Evolutionary conservation across 2,329 filamentous ascomycete genomes (phyloP).

Genomic region (Xylariaceae sp.): DNA sequence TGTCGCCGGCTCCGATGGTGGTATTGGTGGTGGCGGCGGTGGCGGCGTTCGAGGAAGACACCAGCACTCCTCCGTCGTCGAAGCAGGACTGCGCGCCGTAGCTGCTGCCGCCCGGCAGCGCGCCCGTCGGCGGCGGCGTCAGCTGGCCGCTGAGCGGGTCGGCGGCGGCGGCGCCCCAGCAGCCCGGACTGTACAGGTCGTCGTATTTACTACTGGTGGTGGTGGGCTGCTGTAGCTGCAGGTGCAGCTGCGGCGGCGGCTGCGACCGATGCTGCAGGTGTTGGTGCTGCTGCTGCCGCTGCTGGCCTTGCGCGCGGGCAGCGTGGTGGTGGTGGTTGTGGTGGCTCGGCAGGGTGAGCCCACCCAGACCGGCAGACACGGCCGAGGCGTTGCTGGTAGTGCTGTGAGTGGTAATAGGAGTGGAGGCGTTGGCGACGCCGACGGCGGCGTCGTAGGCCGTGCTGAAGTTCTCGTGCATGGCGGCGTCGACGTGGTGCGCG

Average conservation of each 20-base stretch:
- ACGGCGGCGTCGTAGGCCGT: slow-evolving; percentile 36
- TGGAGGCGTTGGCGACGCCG: background rate
- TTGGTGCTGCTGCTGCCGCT: slow-evolving; percentile 9
- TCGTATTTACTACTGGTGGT: slow-evolving; percentile 20
- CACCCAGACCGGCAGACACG: background rate
- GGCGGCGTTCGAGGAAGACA: too few relatives aligned
- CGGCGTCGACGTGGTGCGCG: slow-evolving; percentile 44
- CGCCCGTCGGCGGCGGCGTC: slow-evolving; percentile 49
- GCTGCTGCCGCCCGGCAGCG: slow-evolving; percentile 39
- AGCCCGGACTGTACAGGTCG: too few relatives aligned
- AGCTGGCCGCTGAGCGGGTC: slow-evolving; percentile 37
- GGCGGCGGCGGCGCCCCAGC: slow-evolving; percentile 42
- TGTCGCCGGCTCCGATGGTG: slow-evolving; percentile 11
- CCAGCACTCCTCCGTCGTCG: too few relatives aligned
- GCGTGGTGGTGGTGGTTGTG: background rate
- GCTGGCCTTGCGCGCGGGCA: slow-evolving; percentile 9
- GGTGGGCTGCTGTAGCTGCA: slow-evolving; percentile 11
- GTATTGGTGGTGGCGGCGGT: slow-evolving; percentile 9
- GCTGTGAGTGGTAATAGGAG: background rate
- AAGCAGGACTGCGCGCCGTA: slow-evolving; percentile 33
- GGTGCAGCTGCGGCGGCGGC: too few relatives aligned
- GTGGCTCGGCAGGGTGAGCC: slow-evolving; percentile 13
- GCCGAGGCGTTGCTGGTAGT: slow-evolving; percentile 2
- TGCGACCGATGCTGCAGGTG: too few relatives aligned
- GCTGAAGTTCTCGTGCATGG: slow-evolving; percentile 51